Evolutionary conservation across 768 basidiomycete species (phyloP).

Genomic region (Boletus sp.): DNA sequence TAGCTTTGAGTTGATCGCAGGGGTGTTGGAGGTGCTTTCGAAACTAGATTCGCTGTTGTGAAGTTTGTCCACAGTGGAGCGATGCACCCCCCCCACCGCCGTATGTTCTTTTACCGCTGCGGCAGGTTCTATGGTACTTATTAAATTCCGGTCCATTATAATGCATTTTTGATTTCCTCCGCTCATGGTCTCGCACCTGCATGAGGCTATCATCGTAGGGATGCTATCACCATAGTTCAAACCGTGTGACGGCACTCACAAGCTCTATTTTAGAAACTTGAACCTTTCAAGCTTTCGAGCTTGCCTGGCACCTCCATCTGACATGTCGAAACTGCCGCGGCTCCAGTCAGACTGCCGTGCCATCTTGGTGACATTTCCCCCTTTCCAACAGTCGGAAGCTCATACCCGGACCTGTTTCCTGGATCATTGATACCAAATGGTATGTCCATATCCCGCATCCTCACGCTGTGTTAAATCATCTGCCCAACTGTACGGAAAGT

Average conservation of each 20-base stretch:
- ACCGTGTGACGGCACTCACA: neutral
- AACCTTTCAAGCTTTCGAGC: too few species aligned
- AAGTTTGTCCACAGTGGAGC: neutral
- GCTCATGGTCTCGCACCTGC: too few species aligned
- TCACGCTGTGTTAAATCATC: neutral
- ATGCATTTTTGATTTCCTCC: slow-evolving; percentile 1
- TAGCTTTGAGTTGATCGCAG: slow-evolving; percentile 87
- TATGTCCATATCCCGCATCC: neutral
- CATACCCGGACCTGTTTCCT: neutral
- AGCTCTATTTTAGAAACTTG: neutral
- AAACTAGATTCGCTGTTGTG: slow-evolving; percentile 73
- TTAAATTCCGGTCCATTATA: slow-evolving; percentile 6
- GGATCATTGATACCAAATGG: neutral
- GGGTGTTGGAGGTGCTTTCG: slow-evolving; percentile 89
- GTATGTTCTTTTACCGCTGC: neutral
- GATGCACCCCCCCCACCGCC: neutral
- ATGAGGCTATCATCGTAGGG: too few species aligned
- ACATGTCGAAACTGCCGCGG: neutral
- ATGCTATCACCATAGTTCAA: neutral
- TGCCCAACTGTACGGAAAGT: neutral
- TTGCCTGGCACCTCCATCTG: neutral
- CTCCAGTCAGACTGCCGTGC: neutral
- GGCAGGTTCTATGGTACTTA: slow-evolving; percentile 5
- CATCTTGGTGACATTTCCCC: neutral
- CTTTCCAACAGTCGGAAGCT: neutral